Percentiles rank a stretch among this genome's conserved stretches.
phyloP scores from a whole-genome alignment of 1,139 yeast species.

The Yamadazyma dushanensis region DNA sequence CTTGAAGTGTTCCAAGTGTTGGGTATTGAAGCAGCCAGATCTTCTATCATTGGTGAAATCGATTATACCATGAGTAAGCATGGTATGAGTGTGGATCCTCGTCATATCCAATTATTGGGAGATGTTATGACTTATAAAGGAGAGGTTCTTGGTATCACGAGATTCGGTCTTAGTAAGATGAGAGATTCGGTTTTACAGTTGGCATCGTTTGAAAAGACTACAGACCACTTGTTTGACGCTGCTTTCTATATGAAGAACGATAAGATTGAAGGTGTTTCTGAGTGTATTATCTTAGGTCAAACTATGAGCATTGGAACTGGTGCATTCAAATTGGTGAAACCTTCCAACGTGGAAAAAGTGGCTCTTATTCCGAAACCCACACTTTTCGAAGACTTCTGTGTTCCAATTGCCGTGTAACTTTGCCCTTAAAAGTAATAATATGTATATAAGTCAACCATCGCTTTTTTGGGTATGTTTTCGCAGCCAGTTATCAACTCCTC shows the following conservation, averaged over 20 bases:
- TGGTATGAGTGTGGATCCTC: slow-evolving; percentile 99
- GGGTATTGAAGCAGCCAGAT: slow-evolving; percentile 97
- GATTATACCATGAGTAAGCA: slow-evolving; percentile 98
- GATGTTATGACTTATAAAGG: slow-evolving; percentile 99
- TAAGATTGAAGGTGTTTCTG: slow-evolving; percentile 95
- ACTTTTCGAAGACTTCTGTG: slow-evolving; percentile 51
- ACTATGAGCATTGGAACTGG: slow-evolving; percentile 98
- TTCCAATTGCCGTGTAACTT: slow-evolving; percentile 18
- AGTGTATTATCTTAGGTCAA: slow-evolving; percentile 96
- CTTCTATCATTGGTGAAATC: slow-evolving; percentile 89
- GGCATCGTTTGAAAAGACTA: slow-evolving; percentile 97
- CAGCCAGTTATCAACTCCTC: too few relatives aligned
- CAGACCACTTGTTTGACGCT: slow-evolving; percentile 97
- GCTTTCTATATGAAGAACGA: slow-evolving; percentile 97
- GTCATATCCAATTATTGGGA: slow-evolving; percentile 95
- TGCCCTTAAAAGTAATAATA: too few relatives aligned
- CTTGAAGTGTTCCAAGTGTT: slow-evolving; percentile 85
- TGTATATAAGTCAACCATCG: too few relatives aligned
- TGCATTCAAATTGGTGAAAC: slow-evolving; percentile 78
- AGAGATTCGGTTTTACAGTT: slow-evolving; percentile 95
- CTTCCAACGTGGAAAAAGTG: slow-evolving; percentile 42
- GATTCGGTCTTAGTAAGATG: slow-evolving; percentile 98
- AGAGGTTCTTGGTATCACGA: slow-evolving; percentile 94
- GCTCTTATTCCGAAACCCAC: slow-evolving; percentile 54
- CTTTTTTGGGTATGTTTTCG: too few relatives aligned